Base-by-base conservation (phyloP, 2,329 filamentous ascomycete species). In the Trichoderma lentiforme region DNA sequence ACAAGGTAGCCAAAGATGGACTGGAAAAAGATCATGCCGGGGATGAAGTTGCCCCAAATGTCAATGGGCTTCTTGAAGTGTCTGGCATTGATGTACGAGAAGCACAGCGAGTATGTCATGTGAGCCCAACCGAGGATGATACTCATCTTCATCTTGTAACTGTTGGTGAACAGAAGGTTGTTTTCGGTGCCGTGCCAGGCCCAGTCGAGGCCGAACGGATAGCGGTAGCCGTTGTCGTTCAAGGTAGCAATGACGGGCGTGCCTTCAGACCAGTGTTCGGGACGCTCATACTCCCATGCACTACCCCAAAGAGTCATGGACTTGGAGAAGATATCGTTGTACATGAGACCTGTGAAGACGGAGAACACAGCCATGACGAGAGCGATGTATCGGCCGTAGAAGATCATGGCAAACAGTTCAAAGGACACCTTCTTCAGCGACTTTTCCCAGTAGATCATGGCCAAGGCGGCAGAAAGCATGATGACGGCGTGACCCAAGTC, bases 71-170 rank as follows among this genome's bases (percentile, higher is more conserved):
- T 93, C 86, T 95, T 95, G 87, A 98, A 99, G 83, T 98, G 94
- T 71, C 91, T 91, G 64, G 94, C 95, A 80, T 99, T 99, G 86
- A 97, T 89, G 79, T 93, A 96, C 28, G 96, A 92, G 79, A 97
- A 91, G 85, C 93, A 95, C 60, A 99, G 89, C 21, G 96, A 98
- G 84, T 97, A 99, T 3, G 96, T 99, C 96, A 99, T 99, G 85
- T 98, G 95, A 72, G 90, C 90, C 96, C 97, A 99, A 81, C 97
- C 96, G 75, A 99, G 88, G 76, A 99, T 89, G 80, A 99, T 98
- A 85, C 93, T 97, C 84, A 99, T 93, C 87, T 99, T 99, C 96
- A 99, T 99, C 91, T 99, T 99, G 88, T 96, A 97, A 83, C 93
- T 97, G 91, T 99, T 99, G 81, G 90, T 92, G 85, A 99, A 99